Conservation (phyloP, 2,329 filamentous ascomycete species). For the Diaporthe humulicola region DNA sequence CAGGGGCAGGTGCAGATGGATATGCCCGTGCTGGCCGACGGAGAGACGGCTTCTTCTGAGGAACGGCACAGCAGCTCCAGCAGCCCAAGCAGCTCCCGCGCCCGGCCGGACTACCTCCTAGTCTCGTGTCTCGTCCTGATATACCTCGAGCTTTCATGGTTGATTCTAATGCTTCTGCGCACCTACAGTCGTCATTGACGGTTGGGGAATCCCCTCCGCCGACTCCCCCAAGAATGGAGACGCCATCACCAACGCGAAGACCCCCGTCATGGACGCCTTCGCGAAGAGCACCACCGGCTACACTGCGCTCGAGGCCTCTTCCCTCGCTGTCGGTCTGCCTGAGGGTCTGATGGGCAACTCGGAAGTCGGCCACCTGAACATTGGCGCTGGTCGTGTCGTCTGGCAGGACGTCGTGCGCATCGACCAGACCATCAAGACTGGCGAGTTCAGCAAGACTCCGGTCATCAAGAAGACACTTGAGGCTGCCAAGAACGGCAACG, state of each 20-base stretch:
- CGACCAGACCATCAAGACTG: constrained; percentile 91
- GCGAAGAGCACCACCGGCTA: constrained; percentile 86
- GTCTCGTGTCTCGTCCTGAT: constrained; percentile 65
- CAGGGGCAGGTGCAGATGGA: constrained; percentile 7
- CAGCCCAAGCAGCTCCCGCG: neutral
- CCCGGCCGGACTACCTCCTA: constrained; percentile 55
- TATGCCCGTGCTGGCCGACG: neutral
- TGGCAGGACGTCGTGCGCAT: constrained; percentile 99
- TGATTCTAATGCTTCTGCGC: constrained; percentile 68
- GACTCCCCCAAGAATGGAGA: constrained; percentile 89
- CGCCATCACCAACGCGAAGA: constrained; percentile 93
- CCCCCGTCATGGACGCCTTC: constrained; percentile 95
- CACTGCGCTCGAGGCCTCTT: constrained; percentile 94
- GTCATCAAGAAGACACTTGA: constrained; percentile 84
- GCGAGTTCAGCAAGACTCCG: constrained; percentile 80
- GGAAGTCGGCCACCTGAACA: constrained; percentile 98
- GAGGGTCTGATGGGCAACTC: constrained; percentile 99
- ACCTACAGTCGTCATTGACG: constrained; percentile 93
- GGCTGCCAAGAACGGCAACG: constrained; percentile 87
- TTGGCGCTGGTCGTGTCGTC: constrained; percentile 95
- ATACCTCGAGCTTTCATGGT: constrained; percentile 70
- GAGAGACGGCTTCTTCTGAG: neutral
- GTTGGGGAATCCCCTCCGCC: constrained; percentile 91
- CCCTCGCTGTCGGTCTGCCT: constrained; percentile 92
- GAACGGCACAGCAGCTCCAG: neutral